These are phyloP conservation scores for Epithemia pelagica DNA, from an alignment of 108 stramenopile genomes.

Conservation along the genomic window DNA sequence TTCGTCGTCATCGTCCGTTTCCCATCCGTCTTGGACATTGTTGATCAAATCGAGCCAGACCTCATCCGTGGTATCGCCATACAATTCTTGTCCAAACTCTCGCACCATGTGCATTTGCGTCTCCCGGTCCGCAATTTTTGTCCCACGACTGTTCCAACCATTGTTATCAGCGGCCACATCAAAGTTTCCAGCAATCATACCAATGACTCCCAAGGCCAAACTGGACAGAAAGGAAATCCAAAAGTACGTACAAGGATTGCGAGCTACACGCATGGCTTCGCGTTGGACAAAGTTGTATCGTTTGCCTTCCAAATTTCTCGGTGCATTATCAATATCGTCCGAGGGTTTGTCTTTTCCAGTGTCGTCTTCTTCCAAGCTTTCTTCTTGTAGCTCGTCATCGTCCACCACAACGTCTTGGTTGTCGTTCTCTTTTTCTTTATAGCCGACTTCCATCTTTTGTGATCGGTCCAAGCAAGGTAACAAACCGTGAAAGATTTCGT, in stretches of 20 bases:
- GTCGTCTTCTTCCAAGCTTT: no score
- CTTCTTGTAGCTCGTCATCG: not conserved
- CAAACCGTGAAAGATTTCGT: no score
- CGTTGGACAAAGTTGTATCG: slow-evolving; percentile 3
- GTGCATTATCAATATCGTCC: not conserved
- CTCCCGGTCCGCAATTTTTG: slow-evolving; percentile 35
- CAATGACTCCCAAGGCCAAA: slow-evolving; percentile 13
- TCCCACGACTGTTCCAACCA: slow-evolving; percentile 45
- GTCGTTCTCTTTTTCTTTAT: not conserved
- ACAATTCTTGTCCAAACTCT: slow-evolving; percentile 17
- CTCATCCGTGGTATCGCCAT: slow-evolving; percentile 12
- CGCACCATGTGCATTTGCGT: slow-evolving; percentile 23
- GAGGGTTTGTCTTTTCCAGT: not conserved
- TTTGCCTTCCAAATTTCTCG: not conserved
- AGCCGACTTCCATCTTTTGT: not conserved
- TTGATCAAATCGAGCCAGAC: slow-evolving; percentile 31
- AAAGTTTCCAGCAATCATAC: slow-evolving; percentile 33
- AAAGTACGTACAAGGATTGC: slow-evolving; percentile 17
- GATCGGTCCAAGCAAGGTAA: no score
- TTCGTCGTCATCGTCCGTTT: slow-evolving; percentile 8
- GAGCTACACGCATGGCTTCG: slow-evolving; percentile 14
- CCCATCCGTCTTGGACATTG: slow-evolving; percentile 36
- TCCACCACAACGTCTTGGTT: not conserved
- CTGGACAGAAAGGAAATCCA: slow-evolving; percentile 6
- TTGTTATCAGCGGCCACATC: slow-evolving; percentile 26